Percentiles rank a stretch among this genome's conserved stretches.
Evolutionary conservation across 768 basidiomycete genomes (phyloP).

Genomic region (Hygrophorus pudorinus): DNA sequence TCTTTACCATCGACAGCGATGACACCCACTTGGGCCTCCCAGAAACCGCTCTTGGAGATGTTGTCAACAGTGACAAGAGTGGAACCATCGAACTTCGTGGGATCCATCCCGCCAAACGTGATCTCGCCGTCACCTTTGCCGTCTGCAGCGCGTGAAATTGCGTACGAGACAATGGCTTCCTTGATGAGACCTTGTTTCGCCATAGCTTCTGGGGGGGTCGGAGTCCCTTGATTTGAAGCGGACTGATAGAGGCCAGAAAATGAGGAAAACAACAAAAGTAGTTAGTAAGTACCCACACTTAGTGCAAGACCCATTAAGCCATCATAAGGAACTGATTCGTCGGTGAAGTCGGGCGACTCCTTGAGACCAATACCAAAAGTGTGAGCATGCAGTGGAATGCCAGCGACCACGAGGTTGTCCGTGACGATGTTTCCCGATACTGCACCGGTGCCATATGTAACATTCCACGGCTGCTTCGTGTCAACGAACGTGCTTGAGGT

Average conservation of each 20-base stretch:
- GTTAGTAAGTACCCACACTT: slow-evolving; percentile 34
- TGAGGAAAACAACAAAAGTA: neutral
- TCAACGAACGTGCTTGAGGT: slow-evolving; percentile 58
- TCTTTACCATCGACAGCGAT: slow-evolving; percentile 48
- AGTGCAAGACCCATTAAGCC: slow-evolving; percentile 73
- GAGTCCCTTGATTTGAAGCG: slow-evolving; percentile 53
- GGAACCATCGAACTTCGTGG: slow-evolving; percentile 49
- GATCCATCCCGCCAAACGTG: slow-evolving; percentile 68
- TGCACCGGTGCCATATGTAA: slow-evolving; percentile 61
- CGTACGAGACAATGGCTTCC: slow-evolving; percentile 66
- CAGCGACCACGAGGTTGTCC: slow-evolving; percentile 58
- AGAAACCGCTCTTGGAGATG: slow-evolving; percentile 63
- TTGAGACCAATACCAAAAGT: slow-evolving; percentile 54
- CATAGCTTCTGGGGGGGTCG: slow-evolving; percentile 67
- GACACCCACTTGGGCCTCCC: slow-evolving; percentile 60
- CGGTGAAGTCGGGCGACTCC: slow-evolving; percentile 56
- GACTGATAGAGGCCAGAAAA: slow-evolving; percentile 20
- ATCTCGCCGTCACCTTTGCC: slow-evolving; percentile 66
- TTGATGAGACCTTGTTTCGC: slow-evolving; percentile 45
- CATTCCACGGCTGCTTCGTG: slow-evolving; percentile 38
- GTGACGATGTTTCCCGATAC: slow-evolving; percentile 53
- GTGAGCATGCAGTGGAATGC: slow-evolving; percentile 45
- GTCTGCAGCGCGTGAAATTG: slow-evolving; percentile 67
- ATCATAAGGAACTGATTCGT: slow-evolving; percentile 42
- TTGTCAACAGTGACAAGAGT: slow-evolving; percentile 55